Base-by-base conservation (phyloP, 2,329 filamentous ascomycete species). In the Scedosporium boydii region DNA sequence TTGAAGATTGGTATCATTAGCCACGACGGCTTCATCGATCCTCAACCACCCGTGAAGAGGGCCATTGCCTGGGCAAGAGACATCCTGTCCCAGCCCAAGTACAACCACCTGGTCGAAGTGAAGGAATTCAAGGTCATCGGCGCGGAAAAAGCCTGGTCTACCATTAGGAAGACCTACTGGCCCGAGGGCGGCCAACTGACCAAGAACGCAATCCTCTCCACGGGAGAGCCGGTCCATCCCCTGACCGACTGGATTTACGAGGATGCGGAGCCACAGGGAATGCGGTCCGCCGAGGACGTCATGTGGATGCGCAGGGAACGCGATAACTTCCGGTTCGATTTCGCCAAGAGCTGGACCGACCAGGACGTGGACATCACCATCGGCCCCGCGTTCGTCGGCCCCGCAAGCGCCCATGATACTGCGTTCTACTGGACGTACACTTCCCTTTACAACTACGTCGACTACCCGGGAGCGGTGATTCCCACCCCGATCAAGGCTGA, bases 211-310 rank as follows among this genome's bases (percentile, higher is more conserved):
- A 70, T 82, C 38, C 65, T 65, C 0, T 65, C 69, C 10, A 70
- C 75, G 0, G 76, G 75, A 6, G 80, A 82, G 65, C 79, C 80
- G 0, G 65, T 75, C n/a, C 74, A 76, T 12, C 69, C 75, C 0
- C 69, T 82, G 2, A 81, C 74, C 7, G 67, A 78, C 62, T 78
- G 75, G 75, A 71, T 71, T 51, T 67, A 70, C 61, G 66, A 67
- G 27, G 70, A 73, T 14, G 71, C 69, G 12, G 69, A 71, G 18
- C 61, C 66, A 0, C n/a, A 12, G n/a, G 64, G 67, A 0, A 69
- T 69, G 58, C 65, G 67, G 4, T 63, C 64, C 0, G 69, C 68
- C 2, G 46, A 66, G 29, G 69, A 67, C 2, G 59, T 75, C 23
- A 66, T 70, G 23, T 51, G 65, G 12, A 66, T 70, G 56, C 71